phyloP scores from a whole-genome alignment of 306 rosid genomes.

The Styphnolobium japonicum region DNA sequence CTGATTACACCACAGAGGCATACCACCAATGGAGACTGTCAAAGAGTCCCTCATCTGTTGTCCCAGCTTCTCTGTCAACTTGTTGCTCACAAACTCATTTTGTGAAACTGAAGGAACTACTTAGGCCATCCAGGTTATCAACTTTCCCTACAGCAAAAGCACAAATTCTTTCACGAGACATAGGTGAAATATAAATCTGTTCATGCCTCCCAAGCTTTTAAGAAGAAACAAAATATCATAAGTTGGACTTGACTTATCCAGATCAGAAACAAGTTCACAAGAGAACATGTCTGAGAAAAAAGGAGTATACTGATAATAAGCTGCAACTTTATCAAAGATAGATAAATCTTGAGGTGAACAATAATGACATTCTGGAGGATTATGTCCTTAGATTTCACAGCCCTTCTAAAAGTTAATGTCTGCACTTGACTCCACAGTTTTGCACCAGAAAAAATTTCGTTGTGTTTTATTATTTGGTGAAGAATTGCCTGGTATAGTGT shows the following conservation, averaged over 20 bases:
- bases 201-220: slow-evolving; percentile 77
- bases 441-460: slow-evolving; percentile 47
- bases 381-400: slow-evolving; percentile 32
- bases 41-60: slow-evolving; percentile 88
- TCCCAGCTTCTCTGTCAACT: slow-evolving; percentile 92
- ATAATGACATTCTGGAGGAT: slow-evolving; percentile 32
- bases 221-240: slow-evolving; percentile 70
- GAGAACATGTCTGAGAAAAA: slow-evolving; percentile 61
- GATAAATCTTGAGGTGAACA: slow-evolving; percentile 34
- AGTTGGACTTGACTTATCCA: slow-evolving; percentile 71
- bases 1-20: slow-evolving; percentile 90
- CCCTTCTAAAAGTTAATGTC: slow-evolving; percentile 62
- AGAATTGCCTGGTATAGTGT: slow-evolving; percentile 89
- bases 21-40: slow-evolving; percentile 72
- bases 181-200: slow-evolving; percentile 59
- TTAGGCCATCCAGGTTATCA: slow-evolving; percentile 60
- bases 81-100: slow-evolving; percentile 80
- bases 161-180: slow-evolving; percentile 80
- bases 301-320: slow-evolving; percentile 51
- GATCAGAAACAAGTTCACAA: slow-evolving; percentile 70
- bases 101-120: slow-evolving; percentile 59
- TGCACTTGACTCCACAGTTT: slow-evolving; percentile 77
- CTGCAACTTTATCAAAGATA: slow-evolving; percentile 37
- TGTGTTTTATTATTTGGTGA: slow-evolving; percentile 57
- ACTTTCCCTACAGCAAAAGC: slow-evolving; percentile 81